Evolutionary conservation across 331 rosid genomes (phyloP).

Genomic region (Stylosanthes scabra): DNA sequence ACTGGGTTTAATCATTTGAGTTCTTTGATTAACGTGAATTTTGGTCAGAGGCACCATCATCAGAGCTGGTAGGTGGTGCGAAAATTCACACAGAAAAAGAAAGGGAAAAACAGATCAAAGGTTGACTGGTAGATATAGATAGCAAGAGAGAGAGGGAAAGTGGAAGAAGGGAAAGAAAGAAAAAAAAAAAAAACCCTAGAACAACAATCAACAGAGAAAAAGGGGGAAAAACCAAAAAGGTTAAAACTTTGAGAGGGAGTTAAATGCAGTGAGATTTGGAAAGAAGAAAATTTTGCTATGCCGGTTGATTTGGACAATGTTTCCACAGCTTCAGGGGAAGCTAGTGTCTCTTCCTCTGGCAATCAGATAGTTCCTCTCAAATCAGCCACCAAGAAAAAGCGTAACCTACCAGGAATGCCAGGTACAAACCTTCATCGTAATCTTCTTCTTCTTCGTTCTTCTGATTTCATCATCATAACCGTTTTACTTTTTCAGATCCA

Average conservation of each 20-base stretch:
- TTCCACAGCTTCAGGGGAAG: slow-evolving; percentile 87
- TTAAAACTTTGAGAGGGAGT: slow-evolving; percentile 21
- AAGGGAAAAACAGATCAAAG: background rate
- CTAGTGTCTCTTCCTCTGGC: slow-evolving; percentile 79
- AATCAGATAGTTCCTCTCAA: slow-evolving; percentile 64
- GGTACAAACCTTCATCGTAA: slow-evolving; percentile 44
- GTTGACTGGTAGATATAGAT: slow-evolving; percentile 74
- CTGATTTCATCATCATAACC: background rate
- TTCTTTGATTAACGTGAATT: slow-evolving; percentile 66
- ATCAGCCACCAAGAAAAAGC: slow-evolving; percentile 66
- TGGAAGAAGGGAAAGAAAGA: background rate
- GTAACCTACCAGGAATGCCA: slow-evolving; percentile 97
- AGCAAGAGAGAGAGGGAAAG: slow-evolving; percentile 26
- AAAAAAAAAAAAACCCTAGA: slow-evolving; percentile 47
- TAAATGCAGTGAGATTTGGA: background rate
- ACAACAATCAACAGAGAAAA: background rate
- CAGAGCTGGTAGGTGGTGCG: slow-evolving; percentile 74
- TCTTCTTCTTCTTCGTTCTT: background rate
- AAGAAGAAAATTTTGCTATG: slow-evolving; percentile 41
- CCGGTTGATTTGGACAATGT: slow-evolving; percentile 76
- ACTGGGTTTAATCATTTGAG: slow-evolving; percentile 69
- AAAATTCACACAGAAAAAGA: slow-evolving; percentile 15
- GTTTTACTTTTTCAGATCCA: slow-evolving; percentile 64
- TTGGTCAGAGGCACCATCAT: slow-evolving; percentile 65
- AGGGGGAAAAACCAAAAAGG: background rate